Conservation (phyloP, 768 basidiomycete genomes). For the Mycena rosella region DNA sequence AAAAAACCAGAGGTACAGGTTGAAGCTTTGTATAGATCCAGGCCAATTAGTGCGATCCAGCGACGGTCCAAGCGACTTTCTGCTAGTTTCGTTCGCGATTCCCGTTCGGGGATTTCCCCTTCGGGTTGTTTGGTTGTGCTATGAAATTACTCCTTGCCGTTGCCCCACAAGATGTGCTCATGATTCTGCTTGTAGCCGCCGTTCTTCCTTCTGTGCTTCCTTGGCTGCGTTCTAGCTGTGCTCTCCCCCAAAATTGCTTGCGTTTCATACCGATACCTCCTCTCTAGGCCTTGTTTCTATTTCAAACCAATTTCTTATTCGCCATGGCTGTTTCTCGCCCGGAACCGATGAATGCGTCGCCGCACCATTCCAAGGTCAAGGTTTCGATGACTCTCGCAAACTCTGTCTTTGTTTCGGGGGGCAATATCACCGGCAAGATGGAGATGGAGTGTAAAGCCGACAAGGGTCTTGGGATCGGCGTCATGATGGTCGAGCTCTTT, state of each 20-base stretch:
- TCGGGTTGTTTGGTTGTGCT: too few relatives aligned
- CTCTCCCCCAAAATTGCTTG: background rate
- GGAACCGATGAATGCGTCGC: constrained; percentile 86
- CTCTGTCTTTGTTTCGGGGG: constrained; percentile 74
- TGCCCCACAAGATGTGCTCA: constrained; percentile 33
- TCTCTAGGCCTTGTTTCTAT: background rate
- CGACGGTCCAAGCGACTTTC: background rate
- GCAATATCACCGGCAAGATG: constrained; percentile 78
- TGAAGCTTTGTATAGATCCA: too few relatives aligned
- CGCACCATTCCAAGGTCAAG: constrained; percentile 83
- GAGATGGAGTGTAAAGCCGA: constrained; percentile 85
- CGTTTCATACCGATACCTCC: constrained; percentile 13
- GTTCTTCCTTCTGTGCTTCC: constrained; percentile 7
- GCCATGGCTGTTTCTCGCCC: constrained; percentile 41
- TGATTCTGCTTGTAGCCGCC: constrained; percentile 24
- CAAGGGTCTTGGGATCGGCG: constrained; percentile 76
- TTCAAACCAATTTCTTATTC: constrained; percentile 15
- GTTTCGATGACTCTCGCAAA: constrained; percentile 72
- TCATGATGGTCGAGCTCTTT: constrained; percentile 83
- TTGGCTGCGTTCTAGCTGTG: constrained; percentile 10
- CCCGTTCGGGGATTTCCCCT: background rate
- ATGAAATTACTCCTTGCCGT: constrained; percentile 29
- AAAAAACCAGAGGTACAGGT: too few relatives aligned
- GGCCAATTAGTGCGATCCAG: background rate
- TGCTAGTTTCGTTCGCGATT: background rate